phyloP scores from a whole-genome alignment of 169 alveolate genomes.

The Cryptosporidium andersoni region DNA sequence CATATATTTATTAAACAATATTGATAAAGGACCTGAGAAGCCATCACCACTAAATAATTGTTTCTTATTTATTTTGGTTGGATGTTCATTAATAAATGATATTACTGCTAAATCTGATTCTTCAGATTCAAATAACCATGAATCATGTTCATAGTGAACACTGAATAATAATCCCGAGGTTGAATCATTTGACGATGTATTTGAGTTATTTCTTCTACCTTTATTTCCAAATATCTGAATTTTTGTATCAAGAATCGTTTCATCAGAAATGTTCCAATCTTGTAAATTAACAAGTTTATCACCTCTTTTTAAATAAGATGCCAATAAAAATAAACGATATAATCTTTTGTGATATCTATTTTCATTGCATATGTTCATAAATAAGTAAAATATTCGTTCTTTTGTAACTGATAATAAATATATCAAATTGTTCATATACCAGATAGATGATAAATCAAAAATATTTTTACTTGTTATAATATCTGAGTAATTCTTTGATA shows the following conservation, averaged over 20 bases:
- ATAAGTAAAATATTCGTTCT: constrained; percentile 58
- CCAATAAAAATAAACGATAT: constrained; percentile 42
- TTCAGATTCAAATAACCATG: constrained; percentile 67
- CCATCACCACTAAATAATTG: constrained; percentile 63
- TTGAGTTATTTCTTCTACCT: neutral
- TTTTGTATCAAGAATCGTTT: neutral
- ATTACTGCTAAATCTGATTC: constrained; percentile 62
- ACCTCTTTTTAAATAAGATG: constrained; percentile 69
- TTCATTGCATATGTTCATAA: constrained; percentile 40
- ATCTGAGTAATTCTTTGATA: neutral
- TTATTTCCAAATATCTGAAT: too few relatives aligned
- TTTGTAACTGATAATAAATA: constrained; percentile 21
- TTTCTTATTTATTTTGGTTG: constrained; percentile 51
- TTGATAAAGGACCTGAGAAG: constrained; percentile 50
- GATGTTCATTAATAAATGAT: constrained; percentile 61
- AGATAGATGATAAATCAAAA: constrained; percentile 17
- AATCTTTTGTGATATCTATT: constrained; percentile 60
- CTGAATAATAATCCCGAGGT: constrained; percentile 52
- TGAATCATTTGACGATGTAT: neutral
- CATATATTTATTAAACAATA: constrained; percentile 3
- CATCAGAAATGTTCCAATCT: constrained; percentile 24
- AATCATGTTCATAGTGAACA: constrained; percentile 56
- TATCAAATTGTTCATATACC: constrained; percentile 37
- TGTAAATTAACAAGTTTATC: constrained; percentile 49
- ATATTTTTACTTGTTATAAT: constrained; percentile 31